A percentile compares a stretch with the other conserved stretches of the same genome.
Evolutionary conservation across 306 rosid genomes (phyloP).

Genomic region (Cicer arietinum): DNA sequence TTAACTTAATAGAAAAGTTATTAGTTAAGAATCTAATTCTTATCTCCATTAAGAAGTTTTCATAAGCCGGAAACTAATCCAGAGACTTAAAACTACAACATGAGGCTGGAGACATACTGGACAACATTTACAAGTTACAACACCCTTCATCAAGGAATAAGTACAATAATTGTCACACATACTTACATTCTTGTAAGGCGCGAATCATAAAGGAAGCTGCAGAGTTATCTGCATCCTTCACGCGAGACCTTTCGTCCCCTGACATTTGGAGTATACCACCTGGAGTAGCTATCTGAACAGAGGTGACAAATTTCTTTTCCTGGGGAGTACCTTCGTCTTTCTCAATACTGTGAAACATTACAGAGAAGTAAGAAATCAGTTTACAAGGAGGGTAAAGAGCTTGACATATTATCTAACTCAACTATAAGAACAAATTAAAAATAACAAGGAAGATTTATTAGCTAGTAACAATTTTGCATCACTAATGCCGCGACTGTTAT

Average conservation of each 20-base stretch:
- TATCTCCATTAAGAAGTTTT: background rate
- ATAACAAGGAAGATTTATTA: background rate
- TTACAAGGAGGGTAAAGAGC: conserved; percentile 4
- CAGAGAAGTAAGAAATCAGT: conserved; percentile 16
- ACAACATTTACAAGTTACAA: background rate
- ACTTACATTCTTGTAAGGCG: conserved; percentile 51
- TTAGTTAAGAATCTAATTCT: no score
- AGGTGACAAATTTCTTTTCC: conserved; percentile 52
- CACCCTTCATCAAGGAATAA: no score
- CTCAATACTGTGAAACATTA: conserved; percentile 55
- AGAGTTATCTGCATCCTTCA: conserved; percentile 66
- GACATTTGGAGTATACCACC: conserved; percentile 37
- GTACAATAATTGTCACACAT: conserved; percentile 24
- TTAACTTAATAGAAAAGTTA: background rate
- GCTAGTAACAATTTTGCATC: conserved; percentile 8
- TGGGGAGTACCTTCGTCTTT: conserved; percentile 69
- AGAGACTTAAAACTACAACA: background rate
- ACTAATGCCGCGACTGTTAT: background rate
- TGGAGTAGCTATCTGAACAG: conserved; percentile 52
- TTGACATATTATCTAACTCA: conserved; percentile 13
- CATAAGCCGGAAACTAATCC: background rate
- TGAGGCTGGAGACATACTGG: background rate
- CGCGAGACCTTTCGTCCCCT: conserved; percentile 46
- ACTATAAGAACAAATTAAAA: conserved; percentile 20
- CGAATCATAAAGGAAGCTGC: conserved; percentile 73